phyloP scores from a whole-genome alignment of 2,329 filamentous ascomycete genomes.

The Venturia effusa region DNA sequence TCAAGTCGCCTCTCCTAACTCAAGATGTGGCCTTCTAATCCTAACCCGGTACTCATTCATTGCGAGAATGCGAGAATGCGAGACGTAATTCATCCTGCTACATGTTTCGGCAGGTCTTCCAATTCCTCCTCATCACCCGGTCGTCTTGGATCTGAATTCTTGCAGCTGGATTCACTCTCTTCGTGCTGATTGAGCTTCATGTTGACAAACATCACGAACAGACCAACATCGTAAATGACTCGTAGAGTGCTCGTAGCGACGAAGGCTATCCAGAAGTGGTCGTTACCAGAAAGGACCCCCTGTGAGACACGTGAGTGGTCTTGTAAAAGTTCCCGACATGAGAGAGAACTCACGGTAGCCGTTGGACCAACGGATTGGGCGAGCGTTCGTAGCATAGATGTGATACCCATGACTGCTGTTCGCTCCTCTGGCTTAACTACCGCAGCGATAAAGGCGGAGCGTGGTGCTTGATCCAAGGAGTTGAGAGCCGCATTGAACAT shows the following conservation, averaged over 20 bases:
- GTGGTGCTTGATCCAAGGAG: constrained; percentile 59
- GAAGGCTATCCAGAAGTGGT: constrained; percentile 29
- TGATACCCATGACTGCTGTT: constrained; percentile 62
- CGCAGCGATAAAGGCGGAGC: constrained; percentile 55
- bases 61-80: too few species aligned
- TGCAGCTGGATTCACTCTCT: constrained; percentile 16
- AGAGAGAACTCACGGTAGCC: constrained; percentile 16
- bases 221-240: constrained; percentile 23
- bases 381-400: constrained; percentile 48
- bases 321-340: not conserved
- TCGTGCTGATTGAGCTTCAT: constrained; percentile 8
- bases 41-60: too few species aligned
- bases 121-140: constrained; percentile 4
- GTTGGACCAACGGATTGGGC: constrained; percentile 37
- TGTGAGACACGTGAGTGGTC: not conserved
- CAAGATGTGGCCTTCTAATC: too few species aligned
- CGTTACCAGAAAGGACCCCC: constrained; percentile 23
- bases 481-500: constrained; percentile 52
- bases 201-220: constrained; percentile 19
- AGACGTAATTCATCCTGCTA: not conserved
- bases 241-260: constrained; percentile 26
- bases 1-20: too few species aligned
- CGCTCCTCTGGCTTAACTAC: constrained; percentile 54
- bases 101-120: not conserved
- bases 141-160: not conserved